A percentile compares a stretch with the other conserved stretches of the same genome.
phyloP scores from a whole-genome alignment of 73 alveolate genomes.

The Tetrahymena elliotti region DNA sequence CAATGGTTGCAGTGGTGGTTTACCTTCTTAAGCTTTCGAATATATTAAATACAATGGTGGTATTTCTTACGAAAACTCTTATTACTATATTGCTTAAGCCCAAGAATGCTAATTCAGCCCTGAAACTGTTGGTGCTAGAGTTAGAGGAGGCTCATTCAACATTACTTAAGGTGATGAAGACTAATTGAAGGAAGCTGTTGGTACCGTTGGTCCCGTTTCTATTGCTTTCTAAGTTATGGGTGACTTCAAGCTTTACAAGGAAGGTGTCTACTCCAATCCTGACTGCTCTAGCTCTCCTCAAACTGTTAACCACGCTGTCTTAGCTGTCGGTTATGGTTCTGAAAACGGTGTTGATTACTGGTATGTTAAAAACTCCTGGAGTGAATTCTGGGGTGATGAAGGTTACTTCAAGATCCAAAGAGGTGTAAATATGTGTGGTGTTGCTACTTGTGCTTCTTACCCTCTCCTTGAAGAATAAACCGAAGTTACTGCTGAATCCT shows the following conservation, averaged over 20 bases:
- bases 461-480: background rate
- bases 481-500: background rate
- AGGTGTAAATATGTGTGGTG: slow-evolving; percentile 40
- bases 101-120: background rate
- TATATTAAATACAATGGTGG: slow-evolving; percentile 24
- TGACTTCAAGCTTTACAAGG: slow-evolving; percentile 35
- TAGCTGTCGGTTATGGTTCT: slow-evolving; percentile 49
- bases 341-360: background rate
- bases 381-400: slow-evolving; percentile 47
- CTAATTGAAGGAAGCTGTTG: background rate
- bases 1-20: slow-evolving; percentile 80
- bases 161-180: background rate
- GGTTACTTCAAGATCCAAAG: slow-evolving; percentile 38
- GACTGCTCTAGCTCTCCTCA: slow-evolving; percentile 23
- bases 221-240: slow-evolving; percentile 46
- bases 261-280: background rate
- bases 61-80: background rate
- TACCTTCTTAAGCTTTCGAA: slow-evolving; percentile 50
- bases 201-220: slow-evolving; percentile 21
- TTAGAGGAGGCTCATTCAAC: background rate
- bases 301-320: slow-evolving; percentile 46
- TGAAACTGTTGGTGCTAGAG: background rate
- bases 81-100: background rate
- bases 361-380: slow-evolving; percentile 52
- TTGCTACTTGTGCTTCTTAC: background rate